Evolutionary conservation across 345 rosid genomes (phyloP).

Genomic region (Noccaea bulbosa): DNA sequence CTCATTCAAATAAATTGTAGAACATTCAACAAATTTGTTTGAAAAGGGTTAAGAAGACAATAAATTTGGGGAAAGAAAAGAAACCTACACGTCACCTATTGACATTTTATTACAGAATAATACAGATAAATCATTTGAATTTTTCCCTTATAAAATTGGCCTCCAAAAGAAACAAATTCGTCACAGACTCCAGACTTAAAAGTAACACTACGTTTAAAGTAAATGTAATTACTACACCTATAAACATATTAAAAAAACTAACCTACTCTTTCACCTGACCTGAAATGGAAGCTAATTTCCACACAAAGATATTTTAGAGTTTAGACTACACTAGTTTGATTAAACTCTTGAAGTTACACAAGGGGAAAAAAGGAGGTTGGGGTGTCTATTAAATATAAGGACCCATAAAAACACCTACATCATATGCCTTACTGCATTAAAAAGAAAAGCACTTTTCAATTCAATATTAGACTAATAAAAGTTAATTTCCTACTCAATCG

Average conservation of each 20-base stretch:
- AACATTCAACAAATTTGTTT: too few species aligned
- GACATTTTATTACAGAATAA: too few species aligned
- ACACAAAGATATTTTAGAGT: neutral
- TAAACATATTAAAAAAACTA: neutral
- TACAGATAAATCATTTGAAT: too few species aligned
- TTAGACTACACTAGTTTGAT: constrained; percentile 6
- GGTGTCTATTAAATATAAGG: constrained; percentile 41
- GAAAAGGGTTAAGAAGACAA: too few species aligned
- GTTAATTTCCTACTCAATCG: constrained; percentile 37
- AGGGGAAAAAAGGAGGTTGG: constrained; percentile 32
- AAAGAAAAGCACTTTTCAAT: constrained; percentile 51
- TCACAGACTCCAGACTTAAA: neutral
- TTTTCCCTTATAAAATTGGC: neutral
- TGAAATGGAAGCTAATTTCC: constrained; percentile 5
- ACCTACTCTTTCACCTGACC: constrained; percentile 18
- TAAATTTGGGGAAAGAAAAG: too few species aligned
- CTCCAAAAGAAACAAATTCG: neutral
- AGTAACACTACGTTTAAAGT: neutral
- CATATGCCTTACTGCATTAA: constrained; percentile 61
- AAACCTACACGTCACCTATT: too few species aligned
- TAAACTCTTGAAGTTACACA: constrained; percentile 19
- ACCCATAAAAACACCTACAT: constrained; percentile 40
- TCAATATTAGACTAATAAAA: constrained; percentile 31
- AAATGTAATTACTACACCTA: constrained; percentile 18
- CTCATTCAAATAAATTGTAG: too few species aligned